phyloP scores from a whole-genome alignment of 2,329 filamentous ascomycete genomes.

The Alternaria rosae region DNA sequence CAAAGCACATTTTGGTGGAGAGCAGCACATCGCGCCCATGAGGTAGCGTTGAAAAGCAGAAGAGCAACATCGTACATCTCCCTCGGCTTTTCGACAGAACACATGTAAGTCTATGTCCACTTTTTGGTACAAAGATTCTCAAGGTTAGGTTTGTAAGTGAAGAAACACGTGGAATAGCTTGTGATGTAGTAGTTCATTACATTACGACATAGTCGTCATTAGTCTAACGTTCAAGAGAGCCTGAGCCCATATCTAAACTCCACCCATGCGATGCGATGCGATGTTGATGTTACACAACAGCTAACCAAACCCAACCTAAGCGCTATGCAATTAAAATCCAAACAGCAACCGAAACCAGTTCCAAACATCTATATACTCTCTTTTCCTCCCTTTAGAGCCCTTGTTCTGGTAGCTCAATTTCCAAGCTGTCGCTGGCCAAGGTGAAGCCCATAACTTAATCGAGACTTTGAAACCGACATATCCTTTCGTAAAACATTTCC shows the following conservation, averaged over 20 bases:
- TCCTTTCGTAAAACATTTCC: conserved; percentile 4
- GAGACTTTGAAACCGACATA: conserved; percentile 21
- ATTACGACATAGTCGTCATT: conserved; percentile 9
- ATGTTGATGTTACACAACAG: neutral
- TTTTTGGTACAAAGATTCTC: too few species aligned
- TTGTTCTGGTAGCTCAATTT: conserved; percentile 13
- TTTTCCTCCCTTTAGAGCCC: neutral
- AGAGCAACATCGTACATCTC: neutral
- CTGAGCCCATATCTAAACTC: neutral
- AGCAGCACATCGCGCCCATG: neutral
- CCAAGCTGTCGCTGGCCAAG: conserved; percentile 10
- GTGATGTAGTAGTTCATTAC: neutral
- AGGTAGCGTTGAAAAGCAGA: neutral
- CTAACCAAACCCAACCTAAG: neutral
- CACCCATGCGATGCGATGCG: neutral
- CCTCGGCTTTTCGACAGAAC: too few species aligned
- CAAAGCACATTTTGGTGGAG: neutral
- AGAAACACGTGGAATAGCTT: neutral
- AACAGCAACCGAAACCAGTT: neutral
- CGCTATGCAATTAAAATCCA: conserved; percentile 15
- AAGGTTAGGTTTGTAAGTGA: neutral
- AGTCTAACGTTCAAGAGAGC: conserved; percentile 2
- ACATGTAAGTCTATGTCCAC: too few species aligned
- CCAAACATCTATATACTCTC: neutral
- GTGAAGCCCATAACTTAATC: conserved; percentile 20